Percentiles rank a stretch among this genome's conserved stretches.
Evolutionary conservation across 106 monocot species (phyloP).

Genomic region (Triglochin maritima): DNA sequence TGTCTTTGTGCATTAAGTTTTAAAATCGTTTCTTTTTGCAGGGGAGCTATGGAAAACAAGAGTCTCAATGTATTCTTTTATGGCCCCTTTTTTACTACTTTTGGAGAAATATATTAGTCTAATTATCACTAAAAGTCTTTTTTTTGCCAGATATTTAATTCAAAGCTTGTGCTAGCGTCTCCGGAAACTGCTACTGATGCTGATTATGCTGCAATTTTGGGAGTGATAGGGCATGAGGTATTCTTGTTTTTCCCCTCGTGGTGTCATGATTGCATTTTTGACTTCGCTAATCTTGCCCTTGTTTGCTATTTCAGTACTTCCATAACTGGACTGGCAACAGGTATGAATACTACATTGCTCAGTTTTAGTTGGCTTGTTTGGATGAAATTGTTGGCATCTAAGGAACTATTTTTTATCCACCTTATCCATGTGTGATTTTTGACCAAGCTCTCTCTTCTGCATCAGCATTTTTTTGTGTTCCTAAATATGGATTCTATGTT

Average conservation of each 20-base stretch:
- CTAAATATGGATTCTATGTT: too few species aligned
- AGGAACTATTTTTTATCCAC: too few species aligned
- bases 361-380: background rate
- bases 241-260: background rate
- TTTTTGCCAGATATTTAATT: slow-evolving; percentile 78
- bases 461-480: too few species aligned
- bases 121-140: background rate
- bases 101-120: background rate
- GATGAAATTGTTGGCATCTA: background rate
- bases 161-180: slow-evolving; percentile 90
- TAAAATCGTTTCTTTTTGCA: slow-evolving; percentile 28
- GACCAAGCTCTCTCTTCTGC: too few species aligned
- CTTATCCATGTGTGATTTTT: too few species aligned
- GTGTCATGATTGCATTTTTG: background rate
- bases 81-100: slow-evolving; percentile 1
- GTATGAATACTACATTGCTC: slow-evolving; percentile 22
- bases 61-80: slow-evolving; percentile 74
- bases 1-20: too few species aligned
- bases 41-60: slow-evolving; percentile 99
- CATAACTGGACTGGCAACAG: slow-evolving; percentile 99
- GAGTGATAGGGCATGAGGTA: slow-evolving; percentile 99
- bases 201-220: slow-evolving; percentile 98
- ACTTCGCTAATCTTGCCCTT: slow-evolving; percentile 9
- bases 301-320: slow-evolving; percentile 69
- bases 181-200: slow-evolving; percentile 95